These are phyloP conservation scores for Scutellaria baicalensis DNA, from an alignment of 257 asterid genomes.

Conservation along the genomic window DNA sequence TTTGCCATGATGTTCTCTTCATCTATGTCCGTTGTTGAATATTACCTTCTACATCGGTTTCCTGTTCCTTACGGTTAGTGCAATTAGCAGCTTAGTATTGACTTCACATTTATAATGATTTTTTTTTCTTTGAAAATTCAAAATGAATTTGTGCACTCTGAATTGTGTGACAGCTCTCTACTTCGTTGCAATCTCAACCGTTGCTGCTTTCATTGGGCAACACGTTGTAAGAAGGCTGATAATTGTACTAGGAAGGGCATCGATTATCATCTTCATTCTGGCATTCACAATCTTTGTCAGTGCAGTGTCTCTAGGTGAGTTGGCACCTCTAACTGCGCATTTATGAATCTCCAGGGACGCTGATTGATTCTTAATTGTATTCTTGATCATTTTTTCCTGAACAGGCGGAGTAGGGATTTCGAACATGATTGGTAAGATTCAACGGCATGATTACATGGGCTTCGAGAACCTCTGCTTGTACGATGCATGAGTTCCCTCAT, in stretches of 20 bases:
- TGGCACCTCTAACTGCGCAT: not conserved
- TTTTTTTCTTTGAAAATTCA: not conserved
- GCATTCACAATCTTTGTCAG: constrained; percentile 88
- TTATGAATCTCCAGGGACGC: not conserved
- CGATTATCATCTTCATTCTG: constrained; percentile 83
- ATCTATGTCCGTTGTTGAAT: constrained; percentile 96
- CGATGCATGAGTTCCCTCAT: constrained; percentile 8
- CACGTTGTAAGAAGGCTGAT: constrained; percentile 71
- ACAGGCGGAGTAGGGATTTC: constrained; percentile 95
- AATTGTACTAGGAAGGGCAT: constrained; percentile 71
- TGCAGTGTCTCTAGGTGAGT: constrained; percentile 79
- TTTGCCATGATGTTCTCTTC: constrained; percentile 99
- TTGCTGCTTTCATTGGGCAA: constrained; percentile 86
- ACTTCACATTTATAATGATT: not conserved
- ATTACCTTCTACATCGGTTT: constrained; percentile 83
- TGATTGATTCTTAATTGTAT: not conserved
- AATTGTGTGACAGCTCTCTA: constrained; percentile 52
- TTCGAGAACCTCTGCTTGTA: constrained; percentile 91
- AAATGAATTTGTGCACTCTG: not conserved
- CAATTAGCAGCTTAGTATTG: not conserved
- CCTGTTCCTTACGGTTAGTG: constrained; percentile 89
- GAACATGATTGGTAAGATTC: constrained; percentile 80
- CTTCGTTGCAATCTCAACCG: constrained; percentile 60
- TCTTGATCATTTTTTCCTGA: not conserved
- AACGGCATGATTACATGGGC: constrained; percentile 81